Conservation (phyloP, 2,329 filamentous ascomycete genomes). For the Penicillium polonicum region DNA sequence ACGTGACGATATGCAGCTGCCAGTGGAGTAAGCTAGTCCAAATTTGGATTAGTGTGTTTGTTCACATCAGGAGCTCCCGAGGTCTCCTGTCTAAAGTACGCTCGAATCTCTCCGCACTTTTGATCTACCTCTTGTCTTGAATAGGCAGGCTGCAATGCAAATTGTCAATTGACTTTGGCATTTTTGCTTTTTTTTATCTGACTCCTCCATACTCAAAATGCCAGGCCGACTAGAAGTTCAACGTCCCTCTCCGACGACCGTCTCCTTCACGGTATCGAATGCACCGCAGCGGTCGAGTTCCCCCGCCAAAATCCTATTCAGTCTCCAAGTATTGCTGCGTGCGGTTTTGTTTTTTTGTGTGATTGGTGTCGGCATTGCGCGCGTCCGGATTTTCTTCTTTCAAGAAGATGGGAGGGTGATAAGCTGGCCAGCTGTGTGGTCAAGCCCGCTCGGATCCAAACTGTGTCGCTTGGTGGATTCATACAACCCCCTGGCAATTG, state of each 20-base stretch:
- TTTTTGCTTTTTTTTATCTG: neutral
- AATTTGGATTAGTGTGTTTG: constrained; percentile 10
- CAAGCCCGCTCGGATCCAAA: constrained; percentile 32
- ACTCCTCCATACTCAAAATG: constrained; percentile 48
- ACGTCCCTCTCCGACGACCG: constrained; percentile 78
- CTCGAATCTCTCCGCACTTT: neutral
- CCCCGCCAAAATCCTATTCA: constrained; percentile 46
- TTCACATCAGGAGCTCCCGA: constrained; percentile 11
- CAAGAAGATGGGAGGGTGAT: constrained; percentile 26
- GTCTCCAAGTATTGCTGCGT: constrained; percentile 47
- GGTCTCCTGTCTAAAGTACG: constrained; percentile 6
- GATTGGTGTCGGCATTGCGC: constrained; percentile 37
- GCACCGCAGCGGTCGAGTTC: constrained; percentile 55
- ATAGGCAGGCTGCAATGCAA: constrained; percentile 3
- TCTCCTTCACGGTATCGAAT: constrained; percentile 88
- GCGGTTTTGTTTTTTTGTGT: constrained; percentile 45
- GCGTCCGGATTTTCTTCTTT: constrained; percentile 32
- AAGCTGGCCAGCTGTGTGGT: constrained; percentile 35
- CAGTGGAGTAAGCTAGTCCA: constrained; percentile 4
- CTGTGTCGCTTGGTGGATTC: constrained; percentile 39
- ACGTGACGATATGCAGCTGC: constrained; percentile 26
- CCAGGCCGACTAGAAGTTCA: constrained; percentile 51
- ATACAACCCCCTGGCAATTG: constrained; percentile 45
- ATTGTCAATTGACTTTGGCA: neutral
- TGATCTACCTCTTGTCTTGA: neutral